Base-by-base conservation (phyloP, 371 early-diverging fungal species). In the Chytridium lagenaria region DNA sequence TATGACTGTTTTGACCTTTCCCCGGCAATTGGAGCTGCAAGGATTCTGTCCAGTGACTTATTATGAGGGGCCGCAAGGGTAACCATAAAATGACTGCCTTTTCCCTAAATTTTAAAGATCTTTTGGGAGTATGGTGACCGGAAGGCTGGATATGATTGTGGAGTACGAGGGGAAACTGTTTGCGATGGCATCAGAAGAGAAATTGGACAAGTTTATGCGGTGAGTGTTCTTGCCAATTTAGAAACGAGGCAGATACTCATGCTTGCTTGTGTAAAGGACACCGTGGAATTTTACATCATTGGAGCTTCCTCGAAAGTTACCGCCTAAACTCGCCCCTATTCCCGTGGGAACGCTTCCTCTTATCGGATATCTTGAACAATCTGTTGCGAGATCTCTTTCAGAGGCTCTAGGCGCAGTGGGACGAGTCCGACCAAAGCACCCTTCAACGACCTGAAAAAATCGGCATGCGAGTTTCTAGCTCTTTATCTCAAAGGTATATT, bases 31-130 rank as follows among this genome's bases (percentile, higher is more conserved):
- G 1, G 84, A 87, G 67, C 72, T 85, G 28, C 78, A 79, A 72
- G 87, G 87, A 3, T 85, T 84, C 59, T 85, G 85, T 63, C 85
- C 87, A 22, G 87, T 87, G 1, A 84, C 81, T 39, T 78, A 77
- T 30, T 61, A 51, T 0, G 79, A 83, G 26, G 82, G 82, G 0
- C 75, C 76, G 0, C 68, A 71, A 67, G 80, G 82, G 85, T 84
- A 76, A 15, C 70, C 26, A 7, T 12, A 16, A 44, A 59, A 16
- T 22, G 39, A 50, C 34, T 67, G 65, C 19, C 36, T 69, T 66
- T 28, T 0, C 22, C 59, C 3, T 36, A 1, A 19, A 31, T 10
- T 40, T 49, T 26, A 50, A 19, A 30, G 30, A 22, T 66, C 0
- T 38, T 50, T 86, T 51, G 72, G 64, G 30, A 75, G 79, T 66